Percentiles rank a stretch among this genome's conserved stretches.
Conservation (phyloP, 2,329 filamentous ascomycete genomes). For the Myriosclerotinia duriaeana region DNA sequence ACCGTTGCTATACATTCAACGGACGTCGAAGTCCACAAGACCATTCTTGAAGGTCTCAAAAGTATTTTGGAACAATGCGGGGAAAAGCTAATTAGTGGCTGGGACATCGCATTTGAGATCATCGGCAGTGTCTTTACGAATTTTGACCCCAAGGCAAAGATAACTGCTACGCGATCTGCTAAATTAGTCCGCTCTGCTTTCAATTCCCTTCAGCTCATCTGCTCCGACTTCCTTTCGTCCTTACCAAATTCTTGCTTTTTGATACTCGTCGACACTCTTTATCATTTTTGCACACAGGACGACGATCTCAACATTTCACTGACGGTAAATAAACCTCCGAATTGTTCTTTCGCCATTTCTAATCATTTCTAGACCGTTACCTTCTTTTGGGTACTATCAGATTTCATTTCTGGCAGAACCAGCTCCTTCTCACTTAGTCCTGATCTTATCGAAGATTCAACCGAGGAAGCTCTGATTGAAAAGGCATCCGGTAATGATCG, state of each 20-base stretch:
- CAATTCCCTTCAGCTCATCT: constrained; percentile 84
- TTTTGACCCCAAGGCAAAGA: constrained; percentile 28
- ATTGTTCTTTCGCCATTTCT: constrained; percentile 22
- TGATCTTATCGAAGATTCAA: constrained; percentile 53
- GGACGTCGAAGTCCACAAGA: constrained; percentile 77
- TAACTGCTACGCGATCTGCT: constrained; percentile 57
- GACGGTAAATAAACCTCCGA: constrained; percentile 59
- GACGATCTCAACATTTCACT: constrained; percentile 94
- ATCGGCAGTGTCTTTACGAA: constrained; percentile 75
- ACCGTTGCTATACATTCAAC: constrained; percentile 60
- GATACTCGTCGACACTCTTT: constrained; percentile 80
- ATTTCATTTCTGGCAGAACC: constrained; percentile 69
- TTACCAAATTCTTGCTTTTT: constrained; percentile 70
- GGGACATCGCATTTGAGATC: constrained; percentile 82
- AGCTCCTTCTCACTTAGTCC: constrained; percentile 58
- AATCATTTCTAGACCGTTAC: constrained; percentile 67
- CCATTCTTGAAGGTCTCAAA: constrained; percentile 76
- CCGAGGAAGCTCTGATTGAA: constrained; percentile 57
- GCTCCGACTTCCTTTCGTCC: constrained; percentile 85
- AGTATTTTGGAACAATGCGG: constrained; percentile 84
- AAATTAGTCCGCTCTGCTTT: constrained; percentile 85
- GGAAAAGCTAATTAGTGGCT: constrained; percentile 77
- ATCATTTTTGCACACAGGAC: constrained; percentile 83
- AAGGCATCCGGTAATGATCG: constrained; percentile 60
- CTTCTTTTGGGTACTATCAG: constrained; percentile 93